These are phyloP conservation scores for Leishmania amazonensis DNA, from an alignment of 208 protist species.

Conservation along the genomic window DNA sequence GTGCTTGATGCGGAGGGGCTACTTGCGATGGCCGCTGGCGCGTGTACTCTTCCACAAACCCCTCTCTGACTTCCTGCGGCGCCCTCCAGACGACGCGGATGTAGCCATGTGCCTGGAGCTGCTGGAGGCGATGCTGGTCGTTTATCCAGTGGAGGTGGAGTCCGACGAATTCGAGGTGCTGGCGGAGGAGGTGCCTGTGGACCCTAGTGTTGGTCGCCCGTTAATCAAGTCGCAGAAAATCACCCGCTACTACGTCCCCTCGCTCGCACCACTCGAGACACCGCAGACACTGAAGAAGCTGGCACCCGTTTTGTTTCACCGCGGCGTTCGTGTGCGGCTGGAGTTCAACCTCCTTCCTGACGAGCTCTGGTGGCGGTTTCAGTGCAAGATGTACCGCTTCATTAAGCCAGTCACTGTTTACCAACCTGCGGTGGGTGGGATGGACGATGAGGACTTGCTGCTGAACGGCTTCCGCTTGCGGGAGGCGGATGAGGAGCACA, in stretches of 20 bases:
- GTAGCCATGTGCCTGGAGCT: conserved; percentile 80
- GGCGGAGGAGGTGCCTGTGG: conserved; percentile 65
- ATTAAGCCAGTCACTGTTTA: conserved; percentile 64
- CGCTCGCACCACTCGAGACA: conserved; percentile 61
- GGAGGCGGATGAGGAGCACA: conserved; percentile 85
- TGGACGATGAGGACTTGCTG: conserved; percentile 53
- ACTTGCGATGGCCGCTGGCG: conserved; percentile 76
- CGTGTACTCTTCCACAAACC: conserved; percentile 70
- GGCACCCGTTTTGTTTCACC: conserved; percentile 78
- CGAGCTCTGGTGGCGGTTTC: conserved; percentile 87
- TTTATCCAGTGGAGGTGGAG: conserved; percentile 70
- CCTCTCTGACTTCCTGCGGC: conserved; percentile 60
- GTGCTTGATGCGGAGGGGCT: conserved; percentile 75
- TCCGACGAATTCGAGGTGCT: conserved; percentile 70
- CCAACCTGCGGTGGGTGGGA: conserved; percentile 40
- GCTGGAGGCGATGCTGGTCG: conserved; percentile 70
- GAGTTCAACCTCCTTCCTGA: conserved; percentile 90
- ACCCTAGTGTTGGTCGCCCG: conserved; percentile 42
- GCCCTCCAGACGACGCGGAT: conserved; percentile 72
- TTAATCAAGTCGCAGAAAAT: conserved; percentile 40
- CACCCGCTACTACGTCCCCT: conserved; percentile 83
- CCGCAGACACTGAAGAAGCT: conserved; percentile 59
- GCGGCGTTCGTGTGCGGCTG: conserved; percentile 69
- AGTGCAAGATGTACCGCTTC: conserved; percentile 66
- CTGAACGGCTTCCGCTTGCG: conserved; percentile 65